Base-by-base conservation (phyloP, 345 rosid genomes). In the Kernera saxatilis region DNA sequence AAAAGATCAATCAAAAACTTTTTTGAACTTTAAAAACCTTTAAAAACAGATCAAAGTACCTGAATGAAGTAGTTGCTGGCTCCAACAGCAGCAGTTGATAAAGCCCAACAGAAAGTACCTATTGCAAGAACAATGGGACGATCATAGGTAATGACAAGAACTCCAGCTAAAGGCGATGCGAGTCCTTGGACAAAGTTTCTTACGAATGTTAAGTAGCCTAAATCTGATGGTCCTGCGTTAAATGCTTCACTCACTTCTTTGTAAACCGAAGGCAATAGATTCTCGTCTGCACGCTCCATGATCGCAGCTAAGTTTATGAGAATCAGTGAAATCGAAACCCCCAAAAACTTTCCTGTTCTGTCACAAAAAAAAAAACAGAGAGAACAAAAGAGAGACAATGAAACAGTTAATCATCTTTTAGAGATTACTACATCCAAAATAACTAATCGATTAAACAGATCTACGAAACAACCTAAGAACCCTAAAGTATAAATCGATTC, bases 231-330 rank as follows among this genome's bases (percentile, higher is more conserved):
- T 10, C 99, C 97, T 1, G 93, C 97, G 43, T 76, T 85, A 77
- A 94, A 94, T 29, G 96, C 95, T 83, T 89, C 97, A 50, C 99
- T 94, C 41, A 94, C 96, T 94, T 94, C 99, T 87, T 89, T 94
- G 73, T 94, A 91, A 45, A 94, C 97, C 13, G 99, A 74, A 3
- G 97, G 99, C 25, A 94, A 85, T 26, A 91, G 91, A 77, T 91
- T 94, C 80, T 94, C 99, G 29, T 94, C 99, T 22, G 99, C 97
- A 7, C 93, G 80, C 64, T 94, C 99, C 99, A 94, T 94, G 32
- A 91, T 85, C 33, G 97, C 89, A 56, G 95, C 97, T 84, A 94
- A 63, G 82, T 94, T 91, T 78, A 94, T 94, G 1, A 91, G 87
- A 41, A 94, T 67, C 69, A 94, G 76, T 53, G 99, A 94, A 18